phyloP scores from a whole-genome alignment of 2,329 filamentous ascomycete species.

The Ophiostoma populinum region DNA sequence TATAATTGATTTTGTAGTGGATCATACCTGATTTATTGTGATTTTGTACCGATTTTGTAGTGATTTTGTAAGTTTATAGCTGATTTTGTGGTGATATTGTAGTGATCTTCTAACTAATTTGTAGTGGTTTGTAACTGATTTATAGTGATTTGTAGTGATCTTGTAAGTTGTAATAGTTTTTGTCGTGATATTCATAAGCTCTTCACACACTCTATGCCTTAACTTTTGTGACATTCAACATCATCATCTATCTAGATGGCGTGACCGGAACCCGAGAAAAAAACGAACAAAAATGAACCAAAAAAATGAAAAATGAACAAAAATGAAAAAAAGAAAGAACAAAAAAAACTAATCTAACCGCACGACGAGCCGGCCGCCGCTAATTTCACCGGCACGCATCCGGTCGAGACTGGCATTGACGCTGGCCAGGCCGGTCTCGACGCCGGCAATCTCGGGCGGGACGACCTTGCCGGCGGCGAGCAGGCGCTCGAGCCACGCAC shows the following conservation, averaged over 20 bases:
- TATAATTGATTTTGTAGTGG: too few species aligned
- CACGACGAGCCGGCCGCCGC: conserved; percentile 53
- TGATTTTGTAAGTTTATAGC: too few species aligned
- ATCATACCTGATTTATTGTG: too few species aligned
- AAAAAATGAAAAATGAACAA: background rate
- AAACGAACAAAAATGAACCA: background rate
- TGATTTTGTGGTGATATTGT: too few species aligned
- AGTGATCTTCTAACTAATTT: too few species aligned
- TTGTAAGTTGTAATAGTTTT: background rate
- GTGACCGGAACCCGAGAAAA: background rate
- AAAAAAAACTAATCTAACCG: conserved; percentile 9
- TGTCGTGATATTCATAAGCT: too few species aligned
- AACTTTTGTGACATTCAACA: too few species aligned
- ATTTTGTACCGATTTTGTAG: too few species aligned
- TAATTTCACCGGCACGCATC: conserved; percentile 47
- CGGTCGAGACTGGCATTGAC: conserved; percentile 52
- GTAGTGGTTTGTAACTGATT: too few species aligned
- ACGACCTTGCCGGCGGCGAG: conserved; percentile 33
- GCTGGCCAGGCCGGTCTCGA: conserved; percentile 43
- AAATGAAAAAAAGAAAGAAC: background rate
- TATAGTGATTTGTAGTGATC: too few species aligned
- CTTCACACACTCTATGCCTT: too few species aligned
- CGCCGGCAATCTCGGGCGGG: conserved; percentile 48
- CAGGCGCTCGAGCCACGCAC: conserved; percentile 50
- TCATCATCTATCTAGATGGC: background rate